Percentiles rank a stretch among this genome's conserved stretches.
Conservation (phyloP, 2,329 filamentous ascomycete species). For the Emydomyces testavorans region DNA sequence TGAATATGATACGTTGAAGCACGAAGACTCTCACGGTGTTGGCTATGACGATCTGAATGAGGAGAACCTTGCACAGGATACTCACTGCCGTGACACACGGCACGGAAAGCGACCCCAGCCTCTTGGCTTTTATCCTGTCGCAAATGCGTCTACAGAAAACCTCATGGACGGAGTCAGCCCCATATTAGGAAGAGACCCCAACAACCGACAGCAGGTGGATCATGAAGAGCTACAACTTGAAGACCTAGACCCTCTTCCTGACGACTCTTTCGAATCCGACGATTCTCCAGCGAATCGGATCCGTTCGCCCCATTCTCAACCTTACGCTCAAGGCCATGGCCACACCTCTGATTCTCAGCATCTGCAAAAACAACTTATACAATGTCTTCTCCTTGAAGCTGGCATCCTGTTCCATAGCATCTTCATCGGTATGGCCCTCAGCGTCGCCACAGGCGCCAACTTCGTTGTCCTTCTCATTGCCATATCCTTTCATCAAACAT, state of each 20-base stretch:
- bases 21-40: slow-evolving; percentile 14
- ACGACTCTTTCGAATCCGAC: slow-evolving; percentile 15
- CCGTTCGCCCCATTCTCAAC: neutral
- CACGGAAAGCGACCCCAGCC: neutral
- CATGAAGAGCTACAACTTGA: slow-evolving; percentile 51
- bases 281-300: neutral
- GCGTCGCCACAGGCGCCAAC: slow-evolving; percentile 64
- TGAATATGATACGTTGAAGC: slow-evolving; percentile 40
- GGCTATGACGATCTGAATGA: slow-evolving; percentile 13
- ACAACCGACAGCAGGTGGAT: slow-evolving; percentile 37
- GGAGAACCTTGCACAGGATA: neutral
- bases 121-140: neutral
- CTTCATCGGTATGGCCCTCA: slow-evolving; percentile 79
- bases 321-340: slow-evolving; percentile 3
- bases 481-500: slow-evolving; percentile 76
- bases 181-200: slow-evolving; percentile 11
- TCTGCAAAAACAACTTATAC: slow-evolving; percentile 54
- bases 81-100: neutral
- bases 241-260: slow-evolving; percentile 35
- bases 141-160: slow-evolving; percentile 13
- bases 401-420: slow-evolving; percentile 77
- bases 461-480: slow-evolving; percentile 71
- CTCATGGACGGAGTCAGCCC: slow-evolving; percentile 18
- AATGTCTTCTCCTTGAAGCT: slow-evolving; percentile 69
- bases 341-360: slow-evolving; percentile 18